Evolutionary conservation across 495 filamentous ascomycete species (phyloP), one percentile per base, ranked within the genome.

Genomic region (Neurospora tetraspora): DNA sequence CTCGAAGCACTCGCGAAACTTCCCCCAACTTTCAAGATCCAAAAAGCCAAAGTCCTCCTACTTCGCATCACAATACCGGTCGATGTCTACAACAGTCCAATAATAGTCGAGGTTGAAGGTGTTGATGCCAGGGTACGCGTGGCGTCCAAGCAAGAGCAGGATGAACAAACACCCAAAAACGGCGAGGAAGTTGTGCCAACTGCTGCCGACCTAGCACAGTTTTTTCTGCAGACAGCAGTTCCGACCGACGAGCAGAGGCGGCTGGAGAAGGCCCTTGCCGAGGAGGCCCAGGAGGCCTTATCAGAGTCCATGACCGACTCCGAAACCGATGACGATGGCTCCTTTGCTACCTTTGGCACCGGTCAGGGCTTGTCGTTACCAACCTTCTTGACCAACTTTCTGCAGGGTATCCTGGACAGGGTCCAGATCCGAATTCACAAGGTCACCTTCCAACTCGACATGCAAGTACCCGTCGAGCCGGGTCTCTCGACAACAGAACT

Each of bases 331-430:
- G 90, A 92, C n/a, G 91, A 92, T 40, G 80, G 85, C 20, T 84
- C 88, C 2, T 75, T 91, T 31, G 80, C 85, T 18, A 84, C 88
- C 2, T 75, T 91, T 27, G 96, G 96, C 23, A 89, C 90, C 53
- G 93, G 91, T 16, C 90, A 93, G 72, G 82, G 85, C 0, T 77
- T 96, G 16, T 91, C 91, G 3, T 82, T 98, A 9, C 96, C 96
- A 11, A 88, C 83, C 4, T 95, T 98, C 75, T 84, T 99, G 16
- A 90, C 93, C 11, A 90, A 87, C 34, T 95, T 96, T 76, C 80
- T 98, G 1, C 90, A 93, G 78, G 94, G 94, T 6, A 88, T 98
- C 71, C 84, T 89, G 39, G 93, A 98, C 77, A 88, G 94, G 45
- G 80, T 97, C 34, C 87, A 93, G 80, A 80, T 98, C 20, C 85